phyloP scores from a whole-genome alignment of 306 rosid species.

The Dicorynia guianensis region DNA sequence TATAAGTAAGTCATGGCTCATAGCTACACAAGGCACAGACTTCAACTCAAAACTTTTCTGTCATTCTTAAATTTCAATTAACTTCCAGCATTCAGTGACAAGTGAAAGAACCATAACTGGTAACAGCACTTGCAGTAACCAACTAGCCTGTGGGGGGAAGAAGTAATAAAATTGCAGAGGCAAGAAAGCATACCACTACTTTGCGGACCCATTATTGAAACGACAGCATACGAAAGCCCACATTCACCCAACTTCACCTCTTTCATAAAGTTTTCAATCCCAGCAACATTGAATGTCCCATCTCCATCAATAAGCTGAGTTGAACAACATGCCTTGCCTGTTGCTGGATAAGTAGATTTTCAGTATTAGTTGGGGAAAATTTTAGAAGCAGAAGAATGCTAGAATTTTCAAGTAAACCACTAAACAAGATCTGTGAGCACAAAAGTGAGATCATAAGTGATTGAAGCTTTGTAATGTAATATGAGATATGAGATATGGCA shows the following conservation, averaged over 20 bases:
- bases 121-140: constrained; percentile 2
- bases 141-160: constrained; percentile 24
- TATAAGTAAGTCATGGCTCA: constrained; percentile 20
- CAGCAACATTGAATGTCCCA: constrained; percentile 74
- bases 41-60: constrained; percentile 16
- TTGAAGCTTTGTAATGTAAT: constrained; percentile 23
- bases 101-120: constrained; percentile 18
- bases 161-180: constrained; percentile 30
- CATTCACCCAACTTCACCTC: constrained; percentile 86
- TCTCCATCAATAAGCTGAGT: constrained; percentile 98
- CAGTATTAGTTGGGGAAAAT: constrained; percentile 30
- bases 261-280: constrained; percentile 77
- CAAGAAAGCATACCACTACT: constrained; percentile 86
- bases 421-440: constrained; percentile 21
- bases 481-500: background rate
- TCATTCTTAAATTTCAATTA: constrained; percentile 27
- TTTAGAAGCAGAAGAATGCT: background rate
- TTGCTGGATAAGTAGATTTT: constrained; percentile 50
- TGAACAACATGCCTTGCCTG: constrained; percentile 58
- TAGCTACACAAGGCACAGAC: constrained; percentile 16
- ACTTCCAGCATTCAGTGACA: constrained; percentile 27
- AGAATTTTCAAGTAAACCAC: constrained; percentile 16
- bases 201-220: constrained; percentile 99
- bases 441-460: constrained; percentile 23
- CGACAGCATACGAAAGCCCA: constrained; percentile 95